Conservation (phyloP, 1,284 basidiomycete genomes). For the Apiotrichum akiyoshidainum region DNA sequence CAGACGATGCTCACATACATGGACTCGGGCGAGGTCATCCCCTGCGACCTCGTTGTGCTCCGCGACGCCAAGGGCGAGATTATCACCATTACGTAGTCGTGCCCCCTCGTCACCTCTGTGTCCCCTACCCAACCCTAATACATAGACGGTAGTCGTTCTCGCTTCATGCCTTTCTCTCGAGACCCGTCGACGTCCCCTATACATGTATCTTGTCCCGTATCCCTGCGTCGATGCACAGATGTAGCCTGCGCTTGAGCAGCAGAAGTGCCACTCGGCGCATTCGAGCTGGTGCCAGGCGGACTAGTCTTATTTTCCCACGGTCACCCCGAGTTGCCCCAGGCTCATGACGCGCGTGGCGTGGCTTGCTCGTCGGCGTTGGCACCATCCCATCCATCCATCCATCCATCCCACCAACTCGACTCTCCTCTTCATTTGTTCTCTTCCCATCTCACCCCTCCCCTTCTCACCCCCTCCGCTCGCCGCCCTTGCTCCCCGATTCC, state of each 20-base stretch:
- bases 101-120: too few species aligned
- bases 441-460: neutral
- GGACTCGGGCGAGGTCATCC: slow-evolving; percentile 90
- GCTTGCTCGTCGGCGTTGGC: neutral
- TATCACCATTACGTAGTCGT: slow-evolving; percentile 71
- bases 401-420: neutral
- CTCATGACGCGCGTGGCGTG: slow-evolving; percentile 4
- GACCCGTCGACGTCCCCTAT: too few species aligned
- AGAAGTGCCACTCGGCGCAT: too few species aligned
- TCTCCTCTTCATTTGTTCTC: neutral
- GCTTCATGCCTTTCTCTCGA: too few species aligned
- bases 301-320: slow-evolving; percentile 54
- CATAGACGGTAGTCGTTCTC: slow-evolving; percentile 28
- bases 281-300: too few species aligned
- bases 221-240: too few species aligned
- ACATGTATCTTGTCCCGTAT: too few species aligned
- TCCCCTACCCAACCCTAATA: slow-evolving; percentile 21
- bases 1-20: slow-evolving; percentile 82
- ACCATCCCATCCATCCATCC: too few species aligned
- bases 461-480: neutral
- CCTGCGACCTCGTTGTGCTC: slow-evolving; percentile 85
- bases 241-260: too few species aligned
- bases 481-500: neutral
- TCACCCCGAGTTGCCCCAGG: neutral
- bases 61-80: slow-evolving; percentile 71